A percentile compares a stretch with the other conserved stretches of the same genome.
phyloP scores from a whole-genome alignment of 2,329 filamentous ascomycete genomes.

The Penicillium sp. region DNA sequence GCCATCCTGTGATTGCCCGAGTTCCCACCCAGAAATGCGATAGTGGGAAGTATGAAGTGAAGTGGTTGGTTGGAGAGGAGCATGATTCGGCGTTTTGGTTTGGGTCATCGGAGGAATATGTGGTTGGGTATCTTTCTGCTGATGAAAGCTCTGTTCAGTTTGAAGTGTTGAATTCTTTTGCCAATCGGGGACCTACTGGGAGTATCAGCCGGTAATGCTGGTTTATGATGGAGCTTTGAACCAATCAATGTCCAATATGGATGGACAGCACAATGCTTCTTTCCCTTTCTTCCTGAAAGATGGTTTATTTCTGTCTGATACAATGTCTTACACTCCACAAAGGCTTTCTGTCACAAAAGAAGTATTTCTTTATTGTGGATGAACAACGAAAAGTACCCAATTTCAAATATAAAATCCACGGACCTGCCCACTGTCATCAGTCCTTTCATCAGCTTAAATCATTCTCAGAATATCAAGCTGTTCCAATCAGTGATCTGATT shows the following conservation, averaged over 20 bases:
- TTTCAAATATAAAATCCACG: background rate
- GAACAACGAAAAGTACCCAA: background rate
- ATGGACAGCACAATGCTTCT: background rate
- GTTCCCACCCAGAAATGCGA: slow-evolving; percentile 34
- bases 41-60: slow-evolving; percentile 37
- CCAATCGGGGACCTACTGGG: slow-evolving; percentile 18
- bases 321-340: background rate
- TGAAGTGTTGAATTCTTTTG: slow-evolving; percentile 30
- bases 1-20: slow-evolving; percentile 30
- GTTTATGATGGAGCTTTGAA: background rate
- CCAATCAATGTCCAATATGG: background rate
- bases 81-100: slow-evolving; percentile 36
- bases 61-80: slow-evolving; percentile 29
- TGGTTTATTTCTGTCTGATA: background rate
- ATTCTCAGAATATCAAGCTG: background rate
- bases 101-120: slow-evolving; percentile 35
- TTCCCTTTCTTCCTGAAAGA: background rate
- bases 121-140: slow-evolving; percentile 33
- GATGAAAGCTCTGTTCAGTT: slow-evolving; percentile 26
- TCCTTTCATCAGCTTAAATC: background rate
- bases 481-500: too few relatives aligned
- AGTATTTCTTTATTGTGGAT: background rate
- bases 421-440: background rate
- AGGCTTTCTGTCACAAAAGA: background rate
- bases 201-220: slow-evolving; percentile 20